A percentile compares a stretch with the other conserved stretches of the same genome.
phyloP scores from a whole-genome alignment of 1,139 yeast species.

The Saccharomyces hybrid region DNA sequence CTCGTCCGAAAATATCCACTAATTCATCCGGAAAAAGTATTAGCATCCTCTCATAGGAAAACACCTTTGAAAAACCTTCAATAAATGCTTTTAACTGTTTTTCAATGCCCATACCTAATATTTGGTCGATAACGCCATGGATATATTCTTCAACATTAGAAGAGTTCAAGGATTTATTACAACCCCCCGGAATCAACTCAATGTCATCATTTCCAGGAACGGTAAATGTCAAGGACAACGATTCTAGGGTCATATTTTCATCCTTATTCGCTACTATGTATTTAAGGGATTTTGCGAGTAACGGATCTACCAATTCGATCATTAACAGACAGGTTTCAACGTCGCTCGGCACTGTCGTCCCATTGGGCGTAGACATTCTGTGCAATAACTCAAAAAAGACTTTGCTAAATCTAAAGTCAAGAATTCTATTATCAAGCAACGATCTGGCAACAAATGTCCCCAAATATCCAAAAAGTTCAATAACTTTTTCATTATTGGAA shows the following conservation, averaged over 20 bases:
- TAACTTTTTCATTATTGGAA: slow-evolving; percentile 36
- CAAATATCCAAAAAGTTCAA: slow-evolving; percentile 53
- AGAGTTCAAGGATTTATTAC: slow-evolving; percentile 38
- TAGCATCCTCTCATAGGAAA: slow-evolving; percentile 66
- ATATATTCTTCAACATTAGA: slow-evolving; percentile 55
- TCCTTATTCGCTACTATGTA: slow-evolving; percentile 42
- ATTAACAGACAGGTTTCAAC: slow-evolving; percentile 15
- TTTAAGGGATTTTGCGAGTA: slow-evolving; percentile 52
- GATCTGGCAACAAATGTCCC: slow-evolving; percentile 88
- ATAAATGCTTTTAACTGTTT: slow-evolving; percentile 63
- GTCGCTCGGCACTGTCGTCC: slow-evolving; percentile 12
- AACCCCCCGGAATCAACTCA: slow-evolving; percentile 53
- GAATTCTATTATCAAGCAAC: slow-evolving; percentile 72
- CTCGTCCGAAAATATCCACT: slow-evolving; percentile 59
- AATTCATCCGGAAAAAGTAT: slow-evolving; percentile 72
- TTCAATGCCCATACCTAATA: slow-evolving; percentile 56
- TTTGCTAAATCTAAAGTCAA: slow-evolving; percentile 73
- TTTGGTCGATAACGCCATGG: slow-evolving; percentile 48
- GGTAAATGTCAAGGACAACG: slow-evolving; percentile 55
- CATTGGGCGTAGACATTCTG: slow-evolving; percentile 13
- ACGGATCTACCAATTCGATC: slow-evolving; percentile 50
- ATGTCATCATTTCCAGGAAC: slow-evolving; percentile 64
- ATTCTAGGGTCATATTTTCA: slow-evolving; percentile 29
- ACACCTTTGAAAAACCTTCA: slow-evolving; percentile 75
- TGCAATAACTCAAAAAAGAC: slow-evolving; percentile 52